Base-by-base conservation (phyloP, 2,329 filamentous ascomycete genomes). In the Macroventuria anomochaeta region DNA sequence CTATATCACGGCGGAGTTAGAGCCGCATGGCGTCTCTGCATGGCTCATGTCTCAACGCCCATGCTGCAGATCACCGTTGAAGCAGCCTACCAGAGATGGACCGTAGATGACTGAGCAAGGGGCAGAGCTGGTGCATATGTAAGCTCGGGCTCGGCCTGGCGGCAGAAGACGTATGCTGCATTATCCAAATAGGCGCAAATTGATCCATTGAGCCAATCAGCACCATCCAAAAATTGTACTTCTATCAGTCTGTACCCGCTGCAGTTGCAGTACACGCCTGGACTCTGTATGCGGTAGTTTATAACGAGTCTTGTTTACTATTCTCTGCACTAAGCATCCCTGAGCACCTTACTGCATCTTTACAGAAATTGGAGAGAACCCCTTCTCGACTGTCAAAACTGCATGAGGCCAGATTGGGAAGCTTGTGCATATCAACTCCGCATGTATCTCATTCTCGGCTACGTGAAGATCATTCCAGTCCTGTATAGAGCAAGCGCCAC, bases 371-470 rank as follows among this genome's bases (percentile, higher is more conserved):
- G 57, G 43, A 53, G 65, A 70, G 46, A 55, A 41, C 50, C 58
- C 57, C 59, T 61, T 58, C 61, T 55, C 57, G 50, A 61, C 54
- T 59, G 52, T 48, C 21, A 31, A 43, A 33, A 58, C 58, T 60
- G 62, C 62, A 62, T 52, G 46, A 46, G 29, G 47, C 59, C 62
- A 55, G 53, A 64, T 65, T 53, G 55, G 62, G 62, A 55, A 63
- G 59, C 60, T 50, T 53, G 58, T 57, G 57, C 63, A 70, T 71
- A 73, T 64, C 66, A 61, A 47, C 52, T 57, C 57, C 58, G 53
- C 55, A 66, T 70, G 65, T 69, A 69, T 52, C 61, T 63, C 55
- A 65, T 63, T 63, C 61, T 69, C 65, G 70, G 70, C 62, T 71
- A 71, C 69, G 68, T 71, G 68, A 62, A 63, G 66, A 71, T 71